These are phyloP conservation scores for Boletus reticulatus DNA, from an alignment of 768 basidiomycete species.

Conservation along the genomic window DNA sequence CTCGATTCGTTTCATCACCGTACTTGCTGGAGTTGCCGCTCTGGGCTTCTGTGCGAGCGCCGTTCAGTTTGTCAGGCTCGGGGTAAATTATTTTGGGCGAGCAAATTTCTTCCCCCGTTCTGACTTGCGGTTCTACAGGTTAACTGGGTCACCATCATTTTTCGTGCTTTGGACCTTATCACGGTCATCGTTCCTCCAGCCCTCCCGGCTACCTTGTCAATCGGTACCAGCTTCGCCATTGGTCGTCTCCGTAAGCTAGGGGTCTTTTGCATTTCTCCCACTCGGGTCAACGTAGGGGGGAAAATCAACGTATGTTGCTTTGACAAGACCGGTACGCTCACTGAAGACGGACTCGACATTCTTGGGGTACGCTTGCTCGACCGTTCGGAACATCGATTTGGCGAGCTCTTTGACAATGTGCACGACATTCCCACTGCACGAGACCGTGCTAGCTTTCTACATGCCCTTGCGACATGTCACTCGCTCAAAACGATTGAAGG, in stretches of 20 bases:
- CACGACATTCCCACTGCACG: slow-evolving; percentile 73
- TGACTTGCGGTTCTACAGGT: slow-evolving; percentile 48
- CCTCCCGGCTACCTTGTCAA: slow-evolving; percentile 93
- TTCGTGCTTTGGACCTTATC: slow-evolving; percentile 92
- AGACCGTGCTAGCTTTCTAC: slow-evolving; percentile 81
- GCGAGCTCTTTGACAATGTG: slow-evolving; percentile 85
- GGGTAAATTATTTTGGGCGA: slow-evolving; percentile 45
- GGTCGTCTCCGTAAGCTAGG: slow-evolving; percentile 79
- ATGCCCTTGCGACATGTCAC: slow-evolving; percentile 96
- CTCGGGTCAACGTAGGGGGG: slow-evolving; percentile 90
- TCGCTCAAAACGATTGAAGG: slow-evolving; percentile 89
- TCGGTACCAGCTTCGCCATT: slow-evolving; percentile 95
- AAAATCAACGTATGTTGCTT: slow-evolving; percentile 98
- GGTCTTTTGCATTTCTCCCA: slow-evolving; percentile 96
- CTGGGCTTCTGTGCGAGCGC: slow-evolving; percentile 91
- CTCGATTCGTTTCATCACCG: slow-evolving; percentile 86
- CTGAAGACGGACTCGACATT: slow-evolving; percentile 97
- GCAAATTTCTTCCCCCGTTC: neutral
- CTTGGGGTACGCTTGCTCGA: slow-evolving; percentile 90
- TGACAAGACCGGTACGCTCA: slow-evolving; percentile 98
- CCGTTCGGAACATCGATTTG: slow-evolving; percentile 72
- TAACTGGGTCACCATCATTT: slow-evolving; percentile 83
- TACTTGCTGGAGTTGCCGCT: slow-evolving; percentile 87
- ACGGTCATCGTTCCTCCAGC: slow-evolving; percentile 98
- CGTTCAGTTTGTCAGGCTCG: slow-evolving; percentile 86